Percentiles rank a stretch among this genome's conserved stretches.
Evolutionary conservation across 2,329 filamentous ascomycete species (phyloP).

Genomic region (Curvularia verruculosa): DNA sequence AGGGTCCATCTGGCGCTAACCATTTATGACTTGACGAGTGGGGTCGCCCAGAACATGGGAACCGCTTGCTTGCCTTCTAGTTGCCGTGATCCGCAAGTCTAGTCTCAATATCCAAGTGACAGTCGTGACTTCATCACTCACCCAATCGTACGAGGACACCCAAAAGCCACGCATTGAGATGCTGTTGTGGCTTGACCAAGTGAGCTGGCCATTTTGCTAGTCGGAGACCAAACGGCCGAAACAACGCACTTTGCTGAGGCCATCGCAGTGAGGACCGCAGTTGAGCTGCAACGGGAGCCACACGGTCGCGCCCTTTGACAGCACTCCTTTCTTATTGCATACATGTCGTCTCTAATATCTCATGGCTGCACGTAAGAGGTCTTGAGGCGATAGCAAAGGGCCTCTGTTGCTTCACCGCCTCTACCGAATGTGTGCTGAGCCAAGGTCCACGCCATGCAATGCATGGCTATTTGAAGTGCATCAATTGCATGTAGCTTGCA

Average conservation of each 20-base stretch:
- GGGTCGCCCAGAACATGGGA: slow-evolving; percentile 5
- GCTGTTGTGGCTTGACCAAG: neutral
- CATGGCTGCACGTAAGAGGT: neutral
- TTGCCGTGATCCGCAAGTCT: neutral
- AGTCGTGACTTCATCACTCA: neutral
- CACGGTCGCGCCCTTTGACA: neutral
- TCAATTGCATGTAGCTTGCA: neutral
- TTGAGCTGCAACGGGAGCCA: no score
- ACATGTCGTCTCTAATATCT: neutral
- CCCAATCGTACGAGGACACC: neutral
- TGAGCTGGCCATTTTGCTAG: neutral
- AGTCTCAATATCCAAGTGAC: neutral
- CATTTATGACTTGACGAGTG: neutral
- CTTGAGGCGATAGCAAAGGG: neutral
- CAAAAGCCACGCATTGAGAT: neutral
- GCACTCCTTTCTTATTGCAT: neutral
- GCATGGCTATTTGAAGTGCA: neutral
- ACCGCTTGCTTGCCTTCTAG: slow-evolving; percentile 2
- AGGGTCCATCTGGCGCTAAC: neutral
- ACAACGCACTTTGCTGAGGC: neutral
- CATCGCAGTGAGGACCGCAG: neutral
- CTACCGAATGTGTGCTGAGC: neutral
- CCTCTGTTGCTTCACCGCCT: neutral
- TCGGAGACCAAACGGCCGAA: neutral
- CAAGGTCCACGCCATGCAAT: neutral